Conservation (phyloP, 2,329 filamentous ascomycete genomes). For the Phialemonium atrogriseum region DNA sequence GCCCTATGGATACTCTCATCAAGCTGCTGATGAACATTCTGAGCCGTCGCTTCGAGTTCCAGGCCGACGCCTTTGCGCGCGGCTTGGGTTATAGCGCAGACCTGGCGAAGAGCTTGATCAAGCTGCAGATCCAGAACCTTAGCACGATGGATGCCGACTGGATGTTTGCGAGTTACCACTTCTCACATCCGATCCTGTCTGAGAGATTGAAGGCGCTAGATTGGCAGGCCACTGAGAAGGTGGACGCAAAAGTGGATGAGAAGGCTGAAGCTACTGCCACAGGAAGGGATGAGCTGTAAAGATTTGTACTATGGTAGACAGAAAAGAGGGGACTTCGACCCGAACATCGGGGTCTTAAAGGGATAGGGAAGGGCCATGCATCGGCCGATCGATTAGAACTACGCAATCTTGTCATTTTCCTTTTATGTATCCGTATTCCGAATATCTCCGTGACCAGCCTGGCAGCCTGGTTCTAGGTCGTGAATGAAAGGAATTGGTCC, state of each 20-base stretch:
- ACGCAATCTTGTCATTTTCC: too few species aligned
- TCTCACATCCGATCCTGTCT: constrained; percentile 91
- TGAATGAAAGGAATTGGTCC: too few species aligned
- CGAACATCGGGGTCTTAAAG: too few species aligned
- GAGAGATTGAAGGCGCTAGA: constrained; percentile 87
- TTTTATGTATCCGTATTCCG: too few species aligned
- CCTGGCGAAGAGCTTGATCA: constrained; percentile 82
- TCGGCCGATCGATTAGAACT: too few species aligned
- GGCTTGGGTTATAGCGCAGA: constrained; percentile 76
- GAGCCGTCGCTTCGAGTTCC: constrained; percentile 89
- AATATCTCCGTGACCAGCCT: too few species aligned
- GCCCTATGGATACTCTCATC: constrained; percentile 88
- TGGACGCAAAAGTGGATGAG: constrained; percentile 30
- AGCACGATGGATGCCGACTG: constrained; percentile 98
- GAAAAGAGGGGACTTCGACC: too few species aligned
- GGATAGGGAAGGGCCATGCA: too few species aligned
- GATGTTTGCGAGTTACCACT: constrained; percentile 98
- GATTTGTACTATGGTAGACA: neutral
- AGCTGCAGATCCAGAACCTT: constrained; percentile 96
- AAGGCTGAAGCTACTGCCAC: constrained; percentile 56
- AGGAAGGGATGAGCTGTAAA: constrained; percentile 65
- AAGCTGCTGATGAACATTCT: constrained; percentile 95
- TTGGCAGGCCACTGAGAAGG: constrained; percentile 60
- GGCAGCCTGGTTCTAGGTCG: too few species aligned
- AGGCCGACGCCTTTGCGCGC: constrained; percentile 86